A percentile compares a stretch with the other conserved stretches of the same genome.
phyloP scores from a whole-genome alignment of 768 basidiomycete genomes.

The Termitomyces sp. region DNA sequence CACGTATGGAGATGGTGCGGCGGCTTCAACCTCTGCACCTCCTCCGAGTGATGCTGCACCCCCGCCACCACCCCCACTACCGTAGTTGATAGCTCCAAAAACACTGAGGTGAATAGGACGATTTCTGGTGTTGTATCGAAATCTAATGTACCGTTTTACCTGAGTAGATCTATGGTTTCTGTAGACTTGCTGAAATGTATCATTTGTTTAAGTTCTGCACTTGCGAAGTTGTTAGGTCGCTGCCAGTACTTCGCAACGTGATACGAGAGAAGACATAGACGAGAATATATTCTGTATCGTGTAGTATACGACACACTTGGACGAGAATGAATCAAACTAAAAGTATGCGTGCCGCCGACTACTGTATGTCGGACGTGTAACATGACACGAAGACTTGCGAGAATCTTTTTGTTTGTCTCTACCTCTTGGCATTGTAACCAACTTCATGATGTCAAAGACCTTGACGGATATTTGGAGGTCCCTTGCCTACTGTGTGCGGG shows the following conservation, averaged over 20 bases:
- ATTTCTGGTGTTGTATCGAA: neutral
- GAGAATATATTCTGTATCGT: too few species aligned
- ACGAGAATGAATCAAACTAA: too few species aligned
- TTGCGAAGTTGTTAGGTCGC: too few species aligned
- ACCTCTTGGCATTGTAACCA: neutral
- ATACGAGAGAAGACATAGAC: too few species aligned
- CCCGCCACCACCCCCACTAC: neutral
- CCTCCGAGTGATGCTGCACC: constrained; percentile 17
- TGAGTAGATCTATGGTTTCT: constrained; percentile 2
- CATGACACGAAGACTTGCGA: too few species aligned
- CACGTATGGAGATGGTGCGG: constrained; percentile 11
- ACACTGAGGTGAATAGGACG: neutral
- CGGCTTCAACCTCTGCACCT: constrained; percentile 22
- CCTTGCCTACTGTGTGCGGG: neutral
- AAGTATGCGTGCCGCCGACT: too few species aligned
- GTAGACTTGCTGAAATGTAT: constrained; percentile 6
- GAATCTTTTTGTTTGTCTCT: too few species aligned
- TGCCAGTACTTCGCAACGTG: too few species aligned
- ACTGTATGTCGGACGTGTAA: too few species aligned
- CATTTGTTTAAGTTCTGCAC: neutral
- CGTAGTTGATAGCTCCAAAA: neutral
- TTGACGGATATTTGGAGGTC: neutral
- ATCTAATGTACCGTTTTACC: neutral
- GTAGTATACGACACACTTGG: too few species aligned
- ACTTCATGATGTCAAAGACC: neutral